These are phyloP conservation scores for Lecanicillium sp. DNA, from an alignment of 2,329 filamentous ascomycete genomes.

Conservation along the genomic window DNA sequence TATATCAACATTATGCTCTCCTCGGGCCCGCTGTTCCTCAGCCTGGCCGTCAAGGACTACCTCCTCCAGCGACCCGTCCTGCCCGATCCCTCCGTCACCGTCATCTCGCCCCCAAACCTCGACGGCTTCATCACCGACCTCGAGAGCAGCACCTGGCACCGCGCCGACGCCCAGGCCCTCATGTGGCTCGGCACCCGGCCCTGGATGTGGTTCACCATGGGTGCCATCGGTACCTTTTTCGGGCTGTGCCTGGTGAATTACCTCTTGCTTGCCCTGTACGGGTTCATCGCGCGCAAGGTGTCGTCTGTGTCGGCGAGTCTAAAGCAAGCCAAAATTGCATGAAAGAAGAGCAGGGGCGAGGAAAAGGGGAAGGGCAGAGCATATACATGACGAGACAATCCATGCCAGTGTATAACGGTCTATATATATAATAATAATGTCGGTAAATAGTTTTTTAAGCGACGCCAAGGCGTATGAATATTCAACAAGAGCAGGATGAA, in stretches of 20 bases:
- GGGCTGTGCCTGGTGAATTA: slow-evolving; percentile 20
- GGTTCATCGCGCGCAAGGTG: slow-evolving; percentile 11
- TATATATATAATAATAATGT: slow-evolving; percentile 14
- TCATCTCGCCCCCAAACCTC: slow-evolving; percentile 23
- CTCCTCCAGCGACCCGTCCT: slow-evolving; percentile 42
- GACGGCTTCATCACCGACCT: slow-evolving; percentile 31
- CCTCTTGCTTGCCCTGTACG: slow-evolving; percentile 20
- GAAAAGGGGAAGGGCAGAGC: not conserved
- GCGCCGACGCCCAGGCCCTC: slow-evolving; percentile 38
- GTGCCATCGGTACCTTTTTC: slow-evolving; percentile 20
- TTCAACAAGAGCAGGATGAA: not conserved
- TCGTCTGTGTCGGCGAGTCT: slow-evolving; percentile 4
- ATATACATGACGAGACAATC: slow-evolving; percentile 1
- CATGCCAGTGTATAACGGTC: slow-evolving; percentile 11
- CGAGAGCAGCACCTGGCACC: slow-evolving; percentile 40
- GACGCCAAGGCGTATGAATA: too few relatives aligned
- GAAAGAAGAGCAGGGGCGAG: not conserved
- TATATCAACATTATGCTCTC: slow-evolving; percentile 79
- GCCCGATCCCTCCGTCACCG: slow-evolving; percentile 22
- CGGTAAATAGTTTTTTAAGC: slow-evolving; percentile 13
- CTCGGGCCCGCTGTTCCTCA: slow-evolving; percentile 70
- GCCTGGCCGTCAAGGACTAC: slow-evolving; percentile 70
- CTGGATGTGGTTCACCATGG: slow-evolving; percentile 28
- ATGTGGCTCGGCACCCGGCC: slow-evolving; percentile 40
- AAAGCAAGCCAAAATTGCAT: slow-evolving; percentile 12